A percentile compares a stretch with the other conserved stretches of the same genome.
Evolutionary conservation across 208 protist genomes (phyloP).

Genomic region (Leishmania mexicana): DNA sequence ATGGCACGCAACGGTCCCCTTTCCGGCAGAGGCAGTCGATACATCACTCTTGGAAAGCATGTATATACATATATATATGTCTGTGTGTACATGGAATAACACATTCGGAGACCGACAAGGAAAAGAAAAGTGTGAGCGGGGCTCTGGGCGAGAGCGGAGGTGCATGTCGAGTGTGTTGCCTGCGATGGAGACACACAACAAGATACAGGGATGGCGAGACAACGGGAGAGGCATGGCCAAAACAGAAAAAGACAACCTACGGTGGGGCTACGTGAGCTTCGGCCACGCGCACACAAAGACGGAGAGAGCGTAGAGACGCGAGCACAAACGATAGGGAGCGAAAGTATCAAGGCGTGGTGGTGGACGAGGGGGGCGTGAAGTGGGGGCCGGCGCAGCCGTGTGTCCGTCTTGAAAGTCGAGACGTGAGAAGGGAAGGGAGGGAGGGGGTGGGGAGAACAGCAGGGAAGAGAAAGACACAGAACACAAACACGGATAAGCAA

Average conservation of each 20-base stretch:
- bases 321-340: background rate
- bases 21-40: background rate
- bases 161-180: background rate
- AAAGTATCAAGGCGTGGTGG: background rate
- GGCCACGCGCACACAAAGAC: background rate
- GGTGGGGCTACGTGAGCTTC: background rate
- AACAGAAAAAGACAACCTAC: background rate
- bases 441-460: background rate
- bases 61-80: background rate
- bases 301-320: background rate
- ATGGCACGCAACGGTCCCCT: background rate
- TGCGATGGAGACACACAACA: background rate
- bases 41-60: background rate
- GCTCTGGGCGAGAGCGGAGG: background rate
- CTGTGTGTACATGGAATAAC: background rate
- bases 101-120: background rate
- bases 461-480: background rate
- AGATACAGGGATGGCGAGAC: background rate
- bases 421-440: background rate
- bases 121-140: background rate
- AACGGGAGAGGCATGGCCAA: background rate
- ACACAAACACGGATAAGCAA: background rate
- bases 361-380: background rate
- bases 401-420: background rate
- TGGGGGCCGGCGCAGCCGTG: background rate